Base-by-base conservation (phyloP, 1,284 basidiomycete genomes). In the Trametes versicolor region DNA sequence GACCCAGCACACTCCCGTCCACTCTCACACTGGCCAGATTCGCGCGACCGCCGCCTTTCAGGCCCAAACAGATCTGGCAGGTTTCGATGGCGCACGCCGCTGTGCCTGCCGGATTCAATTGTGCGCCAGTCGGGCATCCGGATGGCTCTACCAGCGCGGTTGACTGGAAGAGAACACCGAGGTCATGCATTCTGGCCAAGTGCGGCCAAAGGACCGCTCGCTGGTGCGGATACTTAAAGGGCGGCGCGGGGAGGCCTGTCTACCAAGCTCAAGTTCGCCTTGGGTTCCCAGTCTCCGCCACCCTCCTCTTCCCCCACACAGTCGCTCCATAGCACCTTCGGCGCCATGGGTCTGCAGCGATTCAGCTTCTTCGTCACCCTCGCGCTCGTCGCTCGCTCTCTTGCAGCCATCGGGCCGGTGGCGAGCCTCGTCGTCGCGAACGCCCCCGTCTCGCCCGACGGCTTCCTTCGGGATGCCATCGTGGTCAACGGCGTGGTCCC, bases 401-500 rank as follows among this genome's bases (percentile, higher is more conserved):
- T 64, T 13, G 66, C 54, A 1, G 52, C 68, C 4, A 29, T 49
- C 15, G 71, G 71, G 4, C 71, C 71, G 21, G 60, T 57, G 4
- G 58, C 68, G 17, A 65, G 71, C 51, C 65, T 75, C 21, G 55
- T 52, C 48, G 67, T 75, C 34, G 62, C 63, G 19, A 69, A 75
- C 53, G 63, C 58, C 9, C 50, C 54, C 36, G 58, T 75, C 19
- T 55, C 72, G 15, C 72, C 71, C 7, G 74, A 74, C 50, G 73
- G 73, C 7, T 72, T 67, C 52, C 34, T 57, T n/a, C 67, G 62
- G 43, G 70, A 68, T n/a, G 69, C 75, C 10, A 61, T 71, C 32
- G 71, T 75, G 19, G 72, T 72, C 1, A 71, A 68, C 27, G 74
- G 71, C n/a, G 63, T 57, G 1, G 73, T 70, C 55, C 75, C 74